Evolutionary conservation across 768 basidiomycete species (phyloP), one percentile per base, ranked within the genome.

Genomic region (Boletus eberwhitei): DNA sequence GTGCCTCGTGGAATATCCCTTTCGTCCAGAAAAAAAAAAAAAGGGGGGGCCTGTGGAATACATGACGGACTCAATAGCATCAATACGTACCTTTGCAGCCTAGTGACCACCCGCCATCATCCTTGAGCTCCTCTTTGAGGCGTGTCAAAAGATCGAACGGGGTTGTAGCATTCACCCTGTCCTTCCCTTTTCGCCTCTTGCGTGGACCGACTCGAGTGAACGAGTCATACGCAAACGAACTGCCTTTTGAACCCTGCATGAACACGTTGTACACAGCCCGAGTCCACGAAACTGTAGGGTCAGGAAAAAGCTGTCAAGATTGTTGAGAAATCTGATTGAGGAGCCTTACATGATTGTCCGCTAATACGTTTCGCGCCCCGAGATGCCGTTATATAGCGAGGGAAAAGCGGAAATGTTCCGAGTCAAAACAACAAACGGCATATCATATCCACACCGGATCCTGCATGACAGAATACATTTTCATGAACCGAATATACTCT

Each of bases 31-130:
- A n/a, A 41, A 59, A 57, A 5, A 29, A n/a, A 37, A n/a, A n/a
- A n/a, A n/a, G 22, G 22, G 22, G 22, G 5, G 24, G 5, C 24
- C 22, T 38, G n/a, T 50, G 31, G 36, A 31, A 44, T 22, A 22
- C 40, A 21, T 22, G 36, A 40, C 46, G 61, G 61, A 39, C 19
- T 4, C 52, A 54, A 56, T 62, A 64, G 55, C 61, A 53, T 36
- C 24, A 52, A 41, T 40, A 78, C 83, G 70, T 71, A 86, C 86
- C 73, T 72, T 75, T 71, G 69, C 79, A 84, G 63, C 76, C 71
- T n/a, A 67, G 59, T 57, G 81, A 74, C 85, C 86, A 88, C 55
- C 74, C 74, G 52, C 73, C 74, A 48, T 75, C 73, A 40, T 67
- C 34, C 38, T 52, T 59, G 40, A 87, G 72, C 50, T 83, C 79